Percentiles rank a stretch among this genome's conserved stretches.
These are phyloP conservation scores for Scolecobasidium constrictum DNA, from an alignment of 2,329 filamentous ascomycete genomes.

Conservation along the genomic window DNA sequence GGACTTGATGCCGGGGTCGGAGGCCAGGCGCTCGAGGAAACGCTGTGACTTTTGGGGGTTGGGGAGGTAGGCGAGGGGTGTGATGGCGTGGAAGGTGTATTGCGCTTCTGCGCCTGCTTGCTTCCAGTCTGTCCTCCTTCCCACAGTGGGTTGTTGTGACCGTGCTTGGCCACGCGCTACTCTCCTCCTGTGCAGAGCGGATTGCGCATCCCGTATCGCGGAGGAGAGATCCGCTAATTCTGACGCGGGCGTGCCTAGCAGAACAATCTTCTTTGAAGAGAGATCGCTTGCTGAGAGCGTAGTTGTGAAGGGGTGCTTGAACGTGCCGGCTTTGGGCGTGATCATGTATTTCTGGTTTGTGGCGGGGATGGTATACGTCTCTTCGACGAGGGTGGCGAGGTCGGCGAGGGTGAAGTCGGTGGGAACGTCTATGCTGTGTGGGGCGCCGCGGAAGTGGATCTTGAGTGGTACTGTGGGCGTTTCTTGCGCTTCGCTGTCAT, in stretches of 20 bases:
- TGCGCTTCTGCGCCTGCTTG: constrained; percentile 45
- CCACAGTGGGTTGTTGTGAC: constrained; percentile 26
- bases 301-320: constrained; percentile 54
- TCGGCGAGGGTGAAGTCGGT: constrained; percentile 42
- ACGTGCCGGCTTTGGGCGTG: constrained; percentile 51
- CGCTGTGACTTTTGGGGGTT: constrained; percentile 58
- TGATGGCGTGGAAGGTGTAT: constrained; percentile 74
- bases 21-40: constrained; percentile 64
- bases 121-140: constrained; percentile 30
- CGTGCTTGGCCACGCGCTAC: constrained; percentile 28
- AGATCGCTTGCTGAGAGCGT: constrained; percentile 35
- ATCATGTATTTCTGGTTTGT: constrained; percentile 58
- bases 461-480: constrained; percentile 18
- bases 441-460: constrained; percentile 44
- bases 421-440: constrained; percentile 37
- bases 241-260: constrained; percentile 53
- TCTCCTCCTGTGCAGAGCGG: constrained; percentile 27
- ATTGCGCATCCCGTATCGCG: constrained; percentile 16
- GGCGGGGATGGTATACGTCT: constrained; percentile 46
- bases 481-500: background rate
- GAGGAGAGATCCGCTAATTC: constrained; percentile 45
- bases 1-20: constrained; percentile 75
- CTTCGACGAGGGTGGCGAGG: constrained; percentile 48
- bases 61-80: constrained; percentile 67
- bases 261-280: constrained; percentile 48